phyloP scores from a whole-genome alignment of 129 eudicot species.

The Gnaphalium uliginosum region DNA sequence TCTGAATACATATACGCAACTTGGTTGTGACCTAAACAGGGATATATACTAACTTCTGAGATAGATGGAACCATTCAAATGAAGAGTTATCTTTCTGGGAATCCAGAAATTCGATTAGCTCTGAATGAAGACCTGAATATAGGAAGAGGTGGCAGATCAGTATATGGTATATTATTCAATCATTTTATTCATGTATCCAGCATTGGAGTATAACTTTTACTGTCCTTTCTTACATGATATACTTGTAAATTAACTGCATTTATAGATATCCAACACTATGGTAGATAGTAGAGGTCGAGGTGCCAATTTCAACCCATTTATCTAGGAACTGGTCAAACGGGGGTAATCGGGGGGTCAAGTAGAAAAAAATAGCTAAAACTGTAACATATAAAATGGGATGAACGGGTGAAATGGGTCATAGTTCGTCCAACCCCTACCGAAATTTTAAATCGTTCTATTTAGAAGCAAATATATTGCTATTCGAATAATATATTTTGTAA shows the following conservation, averaged over 20 bases:
- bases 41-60: constrained; percentile 90
- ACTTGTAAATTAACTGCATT: constrained; percentile 4
- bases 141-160: constrained; percentile 81
- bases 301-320: neutral
- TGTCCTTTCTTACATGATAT: constrained; percentile 8
- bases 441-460: neutral
- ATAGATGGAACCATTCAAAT: constrained; percentile 97
- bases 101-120: constrained; percentile 93
- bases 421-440: neutral
- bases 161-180: constrained; percentile 53
- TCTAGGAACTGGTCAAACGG: neutral
- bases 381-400: constrained; percentile 16
- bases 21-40: constrained; percentile 48
- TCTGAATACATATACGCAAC: neutral
- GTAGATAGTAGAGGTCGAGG: constrained; percentile 5
- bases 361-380: neutral
- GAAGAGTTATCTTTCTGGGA: constrained; percentile 99
- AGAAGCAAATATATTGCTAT: neutral
- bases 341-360: no score
- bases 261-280: neutral
- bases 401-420: neutral
- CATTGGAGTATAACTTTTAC: neutral
- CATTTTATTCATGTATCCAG: constrained; percentile 15
- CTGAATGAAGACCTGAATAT: constrained; percentile 83
- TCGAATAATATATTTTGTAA: neutral